Evolutionary conservation across 106 monocot species (phyloP).

Genomic region (Hemerocallis citrina): DNA sequence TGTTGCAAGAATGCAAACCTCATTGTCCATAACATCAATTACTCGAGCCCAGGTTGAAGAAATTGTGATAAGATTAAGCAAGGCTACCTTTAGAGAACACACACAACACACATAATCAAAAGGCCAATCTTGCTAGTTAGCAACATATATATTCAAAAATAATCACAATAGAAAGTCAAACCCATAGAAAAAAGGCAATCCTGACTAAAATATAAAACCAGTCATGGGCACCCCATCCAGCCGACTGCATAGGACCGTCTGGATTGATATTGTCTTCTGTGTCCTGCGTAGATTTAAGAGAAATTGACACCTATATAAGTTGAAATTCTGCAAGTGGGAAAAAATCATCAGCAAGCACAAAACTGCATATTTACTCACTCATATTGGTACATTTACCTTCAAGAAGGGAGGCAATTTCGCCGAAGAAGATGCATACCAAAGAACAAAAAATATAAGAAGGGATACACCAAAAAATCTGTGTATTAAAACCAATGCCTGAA

Average conservation of each 20-base stretch:
- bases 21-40: slow-evolving; percentile 96
- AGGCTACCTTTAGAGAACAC: slow-evolving; percentile 59
- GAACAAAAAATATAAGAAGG: slow-evolving; percentile 76
- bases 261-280: slow-evolving; percentile 13
- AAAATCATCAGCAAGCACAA: not conserved
- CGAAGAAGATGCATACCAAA: slow-evolving; percentile 72
- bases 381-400: slow-evolving; percentile 25
- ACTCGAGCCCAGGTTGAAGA: slow-evolving; percentile 98
- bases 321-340: not conserved
- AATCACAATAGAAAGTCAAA: slow-evolving; percentile 19
- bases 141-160: not conserved
- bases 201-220: slow-evolving; percentile 83
- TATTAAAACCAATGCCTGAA: slow-evolving; percentile 85
- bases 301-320: slow-evolving; percentile 25
- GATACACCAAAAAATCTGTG: slow-evolving; percentile 91
- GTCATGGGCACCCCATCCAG: slow-evolving; percentile 57
- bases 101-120: not conserved
- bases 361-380: not conserved
- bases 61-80: slow-evolving; percentile 91
- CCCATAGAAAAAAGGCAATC: slow-evolving; percentile 83
- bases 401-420: slow-evolving; percentile 15
- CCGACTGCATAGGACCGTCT: slow-evolving; percentile 9
- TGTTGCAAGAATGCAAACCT: slow-evolving; percentile 38
- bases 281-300: slow-evolving; percentile 16
- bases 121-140: not conserved